Conservation (phyloP, 768 basidiomycete species). For the Mycena rosella region DNA sequence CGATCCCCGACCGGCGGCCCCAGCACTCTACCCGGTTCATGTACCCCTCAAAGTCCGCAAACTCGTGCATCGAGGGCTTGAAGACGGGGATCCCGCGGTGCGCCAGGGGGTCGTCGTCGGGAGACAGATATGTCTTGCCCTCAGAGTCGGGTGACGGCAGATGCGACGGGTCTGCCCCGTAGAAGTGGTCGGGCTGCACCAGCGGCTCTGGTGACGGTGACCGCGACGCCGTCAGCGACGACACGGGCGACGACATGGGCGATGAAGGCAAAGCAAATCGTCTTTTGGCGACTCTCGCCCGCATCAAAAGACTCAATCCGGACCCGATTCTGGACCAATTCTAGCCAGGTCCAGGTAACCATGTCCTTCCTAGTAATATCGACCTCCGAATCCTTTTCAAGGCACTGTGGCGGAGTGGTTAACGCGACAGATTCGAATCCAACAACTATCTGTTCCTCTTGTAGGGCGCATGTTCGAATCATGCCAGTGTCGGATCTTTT, state of each 20-base stretch:
- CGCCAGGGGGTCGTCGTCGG: conserved; percentile 84
- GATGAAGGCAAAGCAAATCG: background rate
- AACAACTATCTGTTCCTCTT: conserved; percentile 24
- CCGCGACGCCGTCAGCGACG: conserved; percentile 61
- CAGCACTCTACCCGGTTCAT: conserved; percentile 90
- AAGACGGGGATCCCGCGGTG: conserved; percentile 97
- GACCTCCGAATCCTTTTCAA: no score
- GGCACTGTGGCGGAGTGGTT: conserved; percentile 25
- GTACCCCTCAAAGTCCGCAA: conserved; percentile 91
- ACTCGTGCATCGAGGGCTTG: conserved; percentile 93
- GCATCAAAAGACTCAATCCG: background rate
- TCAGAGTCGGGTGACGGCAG: conserved; percentile 73
- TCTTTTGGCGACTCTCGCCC: background rate
- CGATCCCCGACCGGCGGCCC: conserved; percentile 92
- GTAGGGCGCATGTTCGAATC: conserved; percentile 28
- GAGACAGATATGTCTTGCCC: conserved; percentile 76
- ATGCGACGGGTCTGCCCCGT: conserved; percentile 65
- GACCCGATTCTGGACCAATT: background rate
- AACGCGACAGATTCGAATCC: conserved; percentile 30
- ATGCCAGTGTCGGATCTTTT: conserved; percentile 24
- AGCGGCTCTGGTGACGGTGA: conserved; percentile 66
- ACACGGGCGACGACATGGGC: conserved; percentile 36
- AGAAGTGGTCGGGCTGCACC: conserved; percentile 88
- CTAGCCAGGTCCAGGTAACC: no score
- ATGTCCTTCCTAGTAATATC: no score